Percentiles rank a stretch among this genome's conserved stretches.
phyloP scores from a whole-genome alignment of 2,329 filamentous ascomycete genomes.

The Aspergillus tamarii region DNA sequence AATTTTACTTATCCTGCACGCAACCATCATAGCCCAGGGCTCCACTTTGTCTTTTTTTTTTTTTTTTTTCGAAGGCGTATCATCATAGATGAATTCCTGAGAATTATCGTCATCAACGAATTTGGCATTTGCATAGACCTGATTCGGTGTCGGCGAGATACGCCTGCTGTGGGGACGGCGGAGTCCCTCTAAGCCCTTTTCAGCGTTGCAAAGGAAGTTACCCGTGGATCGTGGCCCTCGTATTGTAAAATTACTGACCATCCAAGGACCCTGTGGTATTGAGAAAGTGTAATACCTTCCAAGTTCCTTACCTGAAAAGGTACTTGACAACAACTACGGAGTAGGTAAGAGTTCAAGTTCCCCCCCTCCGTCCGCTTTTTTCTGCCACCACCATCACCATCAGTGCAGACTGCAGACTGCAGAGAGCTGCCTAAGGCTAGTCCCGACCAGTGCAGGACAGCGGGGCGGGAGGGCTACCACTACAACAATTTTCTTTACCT shows the following conservation, averaged over 20 bases:
- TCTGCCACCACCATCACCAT: too few species aligned
- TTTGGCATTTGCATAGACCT: conserved; percentile 7
- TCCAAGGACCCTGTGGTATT: not conserved
- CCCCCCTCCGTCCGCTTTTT: too few species aligned
- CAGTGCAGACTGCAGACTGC: not conserved
- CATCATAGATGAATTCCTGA: conserved; percentile 31
- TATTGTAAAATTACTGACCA: conserved; percentile 2
- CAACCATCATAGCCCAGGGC: conserved; percentile 13
- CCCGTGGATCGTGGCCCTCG: not conserved
- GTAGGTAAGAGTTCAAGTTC: not conserved
- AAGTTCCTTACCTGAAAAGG: not conserved
- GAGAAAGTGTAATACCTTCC: not conserved
- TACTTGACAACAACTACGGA: not conserved
- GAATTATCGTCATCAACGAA: conserved; percentile 42
- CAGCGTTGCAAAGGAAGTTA: not conserved
- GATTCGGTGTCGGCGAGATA: conserved; percentile 3
- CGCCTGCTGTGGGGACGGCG: conserved; percentile 13
- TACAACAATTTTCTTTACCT: too few species aligned
- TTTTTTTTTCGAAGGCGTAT: not conserved
- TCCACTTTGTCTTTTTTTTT: not conserved
- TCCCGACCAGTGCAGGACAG: conserved; percentile 5
- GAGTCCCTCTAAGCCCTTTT: conserved; percentile 1
- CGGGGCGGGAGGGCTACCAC: conserved; percentile 9
- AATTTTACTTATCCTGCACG: conserved; percentile 12
- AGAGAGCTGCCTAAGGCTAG: conserved; percentile 14